These are phyloP conservation scores for Erodium texanum DNA, from an alignment of 441 rosid species.

Conservation along the genomic window DNA sequence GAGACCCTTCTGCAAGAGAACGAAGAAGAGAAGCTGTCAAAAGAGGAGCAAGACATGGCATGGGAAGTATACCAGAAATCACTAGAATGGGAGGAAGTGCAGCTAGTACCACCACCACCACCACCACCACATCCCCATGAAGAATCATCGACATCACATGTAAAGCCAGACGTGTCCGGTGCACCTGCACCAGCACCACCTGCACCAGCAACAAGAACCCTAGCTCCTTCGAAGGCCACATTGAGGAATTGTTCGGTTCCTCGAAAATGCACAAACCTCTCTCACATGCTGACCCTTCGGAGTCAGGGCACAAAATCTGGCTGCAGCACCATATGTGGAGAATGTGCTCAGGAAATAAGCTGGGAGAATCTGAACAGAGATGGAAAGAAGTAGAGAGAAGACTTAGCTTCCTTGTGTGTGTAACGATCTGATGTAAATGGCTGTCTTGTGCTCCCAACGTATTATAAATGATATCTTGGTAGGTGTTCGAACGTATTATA, in stretches of 20 bases:
- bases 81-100: constrained; percentile 92
- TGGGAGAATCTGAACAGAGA: constrained; percentile 60
- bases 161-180: too few species aligned
- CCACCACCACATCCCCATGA: constrained; percentile 24
- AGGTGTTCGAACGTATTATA: not conserved
- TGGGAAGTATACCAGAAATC: constrained; percentile 87
- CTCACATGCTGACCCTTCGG: constrained; percentile 85
- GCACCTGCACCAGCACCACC: constrained; percentile 17
- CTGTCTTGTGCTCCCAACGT: too few species aligned
- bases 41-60: constrained; percentile 99
- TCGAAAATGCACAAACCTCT: constrained; percentile 71
- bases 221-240: constrained; percentile 29
- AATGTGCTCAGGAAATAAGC: constrained; percentile 70
- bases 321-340: constrained; percentile 81
- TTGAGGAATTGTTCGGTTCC: constrained; percentile 42
- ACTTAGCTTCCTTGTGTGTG: not conserved
- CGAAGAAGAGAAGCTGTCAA: constrained; percentile 88
- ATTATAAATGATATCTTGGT: not conserved
- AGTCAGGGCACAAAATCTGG: constrained; percentile 81
- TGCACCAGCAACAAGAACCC: constrained; percentile 22
- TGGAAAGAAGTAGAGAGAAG: constrained; percentile 30
- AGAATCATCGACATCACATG: too few species aligned
- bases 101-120: constrained; percentile 51
- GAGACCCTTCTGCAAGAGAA: constrained; percentile 98
- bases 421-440: constrained; percentile 2